Evolutionary conservation across 441 rosid species (phyloP), one percentile per base, ranked within the genome.

Genomic region (California macrophylla): DNA sequence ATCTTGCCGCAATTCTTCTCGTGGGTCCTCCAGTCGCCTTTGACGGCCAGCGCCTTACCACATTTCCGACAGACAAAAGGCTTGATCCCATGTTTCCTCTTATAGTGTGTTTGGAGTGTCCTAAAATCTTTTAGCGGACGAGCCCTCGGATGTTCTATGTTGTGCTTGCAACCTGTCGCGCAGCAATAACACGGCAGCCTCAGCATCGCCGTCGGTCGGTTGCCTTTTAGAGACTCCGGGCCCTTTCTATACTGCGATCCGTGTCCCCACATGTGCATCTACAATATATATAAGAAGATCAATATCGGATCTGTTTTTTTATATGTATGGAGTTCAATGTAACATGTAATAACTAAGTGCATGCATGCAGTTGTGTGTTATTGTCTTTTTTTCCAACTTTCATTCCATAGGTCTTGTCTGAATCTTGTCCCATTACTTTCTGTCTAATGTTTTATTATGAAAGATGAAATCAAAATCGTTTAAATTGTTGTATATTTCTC

Each of bases 211-310:
- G 97, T 85, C 58, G 98, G 97, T 25, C 90, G 96, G 20, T 96
- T 91, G 70, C 97, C 97, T 61, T 93, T 83, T 3, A 94, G 86
- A 0, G 97, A 91, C 74, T 93, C 98, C 3, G 98, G 97, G 24
- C 98, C 98, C 78, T 87, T 93, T 71, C 96, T 76, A 77, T 94
- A 94, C 73, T 94, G 96, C 38, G 98, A 91, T 50, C 98, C 98
- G 70, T 94, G 98, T 61, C 98, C 98, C 98, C 98, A 94, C 98
- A 94, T 94, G 79, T 94, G 98, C 98, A 94, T 94, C 98, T 93
- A 62, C 7, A 36, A 12, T 70, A 36, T 36, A 36, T 6, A 7
- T 34, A 28, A 28, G 30, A 28, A 28, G 30, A n/a, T n/a, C n/a
- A n/a, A n/a, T n/a, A n/a, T n/a, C n/a, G n/a, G n/a, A n/a, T n/a